These are phyloP conservation scores for Rhizomucor miehei DNA, from an alignment of 371 early-diverging fungal genomes.

Conservation along the genomic window DNA sequence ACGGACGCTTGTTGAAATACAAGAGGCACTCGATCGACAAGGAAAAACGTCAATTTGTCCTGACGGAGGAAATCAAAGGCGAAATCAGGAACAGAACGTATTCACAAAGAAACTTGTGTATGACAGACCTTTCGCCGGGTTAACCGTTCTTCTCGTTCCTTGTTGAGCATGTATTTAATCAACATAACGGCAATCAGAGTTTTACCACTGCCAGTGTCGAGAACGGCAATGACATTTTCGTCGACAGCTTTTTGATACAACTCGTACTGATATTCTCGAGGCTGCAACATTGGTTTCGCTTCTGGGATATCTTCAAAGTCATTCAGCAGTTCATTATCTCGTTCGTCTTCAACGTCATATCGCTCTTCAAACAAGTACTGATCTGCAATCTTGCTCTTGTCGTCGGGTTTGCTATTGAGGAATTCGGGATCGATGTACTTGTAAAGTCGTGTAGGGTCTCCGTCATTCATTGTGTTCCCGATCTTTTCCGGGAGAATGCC, in stretches of 20 bases:
- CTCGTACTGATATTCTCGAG: slow-evolving; percentile 79
- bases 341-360: slow-evolving; percentile 18
- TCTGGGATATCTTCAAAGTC: slow-evolving; percentile 9
- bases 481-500: too few relatives aligned
- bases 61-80: slow-evolving; percentile 3
- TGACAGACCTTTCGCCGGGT: slow-evolving; percentile 31
- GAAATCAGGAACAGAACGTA: not conserved
- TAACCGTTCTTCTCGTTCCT: slow-evolving; percentile 32
- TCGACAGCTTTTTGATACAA: slow-evolving; percentile 64
- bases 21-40: slow-evolving; percentile 86
- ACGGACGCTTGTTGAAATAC: slow-evolving; percentile 83
- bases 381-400: slow-evolving; percentile 13
- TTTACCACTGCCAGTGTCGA: slow-evolving; percentile 95
- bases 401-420: slow-evolving; percentile 22
- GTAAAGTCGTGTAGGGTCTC: slow-evolving; percentile 10
- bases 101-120: not conserved
- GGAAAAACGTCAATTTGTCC: slow-evolving; percentile 65
- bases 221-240: slow-evolving; percentile 80
- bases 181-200: slow-evolving; percentile 87
- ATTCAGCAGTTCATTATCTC: slow-evolving; percentile 11
- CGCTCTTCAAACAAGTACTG: slow-evolving; percentile 26
- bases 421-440: slow-evolving; percentile 40
- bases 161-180: slow-evolving; percentile 64
- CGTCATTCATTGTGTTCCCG: slow-evolving; percentile 26
- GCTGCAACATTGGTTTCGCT: slow-evolving; percentile 23